Base-by-base conservation (phyloP, 2,329 filamentous ascomycete species). In the Cladosporium sp. region DNA sequence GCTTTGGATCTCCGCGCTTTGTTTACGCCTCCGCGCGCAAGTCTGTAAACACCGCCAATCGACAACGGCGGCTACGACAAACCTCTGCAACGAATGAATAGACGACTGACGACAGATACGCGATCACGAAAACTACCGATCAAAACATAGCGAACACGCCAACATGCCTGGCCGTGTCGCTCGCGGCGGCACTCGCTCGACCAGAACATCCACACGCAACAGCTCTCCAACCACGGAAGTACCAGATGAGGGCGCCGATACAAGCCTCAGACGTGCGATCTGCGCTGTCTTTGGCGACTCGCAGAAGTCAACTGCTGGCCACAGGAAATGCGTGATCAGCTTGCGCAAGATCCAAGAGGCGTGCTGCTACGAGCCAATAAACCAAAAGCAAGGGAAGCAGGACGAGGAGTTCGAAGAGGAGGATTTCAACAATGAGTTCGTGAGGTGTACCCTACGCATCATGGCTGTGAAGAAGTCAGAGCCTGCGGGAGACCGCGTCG, bases 401-500 rank as follows among this genome's bases (percentile, higher is more conserved):
- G 70, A 75, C 9, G 80, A 84, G 59, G 85, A 89, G 9, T 87
- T 91, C 57, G 84, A 89, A 42, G 90, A 95, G 68, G 80, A 85
- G 45, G 85, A 93, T 54, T 97, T 98, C 74, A 95, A 93, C 63
- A 74, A 77, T 28, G 92, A 98, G 68, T 83, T 97, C 53, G 80
- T 84, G 53, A 81, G 93, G 65, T 96, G 90, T 66, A 79, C 95
- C 19, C 70, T 95, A 60, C 81, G 90, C 52, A 80, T 92, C 46
- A 81, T 98, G 75, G 82, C 86, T 1, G 84, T 97, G 54, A 95
- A 92, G 76, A 97, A 96, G 76, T 86, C 87, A 35, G 93, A 98
- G 72, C 78, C 81, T 11, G 91, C 88, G 2, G 93, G 90, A 19
- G 92, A 97, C 68, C 84, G 88, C 62, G 80, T 87, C 13, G 81